Evolutionary conservation across 2,329 filamentous ascomycete genomes (phyloP), one percentile per base, ranked within the genome.

Genomic region (Ophiostoma ips): DNA sequence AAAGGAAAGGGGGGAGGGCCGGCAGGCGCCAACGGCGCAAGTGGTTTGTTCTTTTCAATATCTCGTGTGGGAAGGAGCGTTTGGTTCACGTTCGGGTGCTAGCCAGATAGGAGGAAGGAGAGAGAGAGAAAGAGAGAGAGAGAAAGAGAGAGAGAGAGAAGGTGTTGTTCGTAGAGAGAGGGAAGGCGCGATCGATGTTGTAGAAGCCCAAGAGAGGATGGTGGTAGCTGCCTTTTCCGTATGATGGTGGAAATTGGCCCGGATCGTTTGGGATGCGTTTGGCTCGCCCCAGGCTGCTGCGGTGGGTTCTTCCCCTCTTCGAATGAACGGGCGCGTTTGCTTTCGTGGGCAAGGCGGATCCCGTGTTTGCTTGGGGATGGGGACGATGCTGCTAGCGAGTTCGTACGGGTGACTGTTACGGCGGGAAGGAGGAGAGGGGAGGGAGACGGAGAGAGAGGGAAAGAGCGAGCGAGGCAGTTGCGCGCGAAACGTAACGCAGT

Each of bases 1-100:
- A 10, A 43, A 10, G 48, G 15, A 18, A 44, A 36, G 28, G 34
- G 34, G 38, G 21, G 24, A 16, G 36, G 13, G 51, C 43, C 51
- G 50, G 50, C 50, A 46, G 51, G 50, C 50, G 50, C 49, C 52
- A 33, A 24, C 46, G 54, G 54, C 49, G 52, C 49, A 43, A 30
- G 33, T n/a, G 15, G 21, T 15, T n/a, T 11, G 21, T 15, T 30
- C 24, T 31, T 4, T 34, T 16, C 19, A 24, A 11, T 30, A 15
- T 10, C 24, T 47, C 44, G 19, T 36, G 8, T 28, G 24, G 44
- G 35, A 48, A 48, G n/a, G 49, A 30, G 49, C 33, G n/a, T 16
- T 31, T 44, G 43, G 12, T 31, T 28, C 43, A n/a, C 33, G 30
- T 34, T 19, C n/a, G 18, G 28, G n/a, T n/a, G n/a, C n/a, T n/a